Percentiles rank a stretch among this genome's conserved stretches.
Conservation (phyloP, 2,329 filamentous ascomycete genomes). For the Hirsutella rhossiliensis region DNA sequence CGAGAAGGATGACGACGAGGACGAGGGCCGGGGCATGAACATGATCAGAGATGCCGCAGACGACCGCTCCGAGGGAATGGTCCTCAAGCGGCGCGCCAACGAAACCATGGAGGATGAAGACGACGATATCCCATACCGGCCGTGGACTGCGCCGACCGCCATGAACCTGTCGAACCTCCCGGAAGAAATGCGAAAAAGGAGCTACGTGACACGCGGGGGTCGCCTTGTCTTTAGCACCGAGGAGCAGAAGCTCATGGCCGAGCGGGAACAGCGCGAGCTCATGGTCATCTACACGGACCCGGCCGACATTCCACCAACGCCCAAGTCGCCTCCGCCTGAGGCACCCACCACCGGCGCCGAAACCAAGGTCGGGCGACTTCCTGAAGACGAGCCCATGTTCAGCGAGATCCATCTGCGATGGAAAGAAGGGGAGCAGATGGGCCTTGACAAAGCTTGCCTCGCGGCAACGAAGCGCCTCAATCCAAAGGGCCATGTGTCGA, state of each 20-base stretch:
- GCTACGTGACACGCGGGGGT: slow-evolving; percentile 43
- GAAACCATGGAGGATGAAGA: slow-evolving; percentile 46
- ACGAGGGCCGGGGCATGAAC: slow-evolving; percentile 53
- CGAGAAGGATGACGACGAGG: slow-evolving; percentile 59
- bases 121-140: slow-evolving; percentile 38
- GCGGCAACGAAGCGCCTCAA: slow-evolving; percentile 32
- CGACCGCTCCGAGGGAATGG: slow-evolving; percentile 61
- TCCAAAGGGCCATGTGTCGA: slow-evolving; percentile 20
- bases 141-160: slow-evolving; percentile 36
- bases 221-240: slow-evolving; percentile 36
- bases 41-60: slow-evolving; percentile 63
- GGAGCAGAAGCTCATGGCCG: slow-evolving; percentile 42
- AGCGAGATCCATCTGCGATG: slow-evolving; percentile 38
- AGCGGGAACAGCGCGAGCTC: slow-evolving; percentile 46
- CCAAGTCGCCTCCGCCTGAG: slow-evolving; percentile 38
- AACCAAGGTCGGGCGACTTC: slow-evolving; percentile 22
- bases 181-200: slow-evolving; percentile 31
- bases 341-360: slow-evolving; percentile 9
- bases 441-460: slow-evolving; percentile 27
- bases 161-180: slow-evolving; percentile 36
- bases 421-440: slow-evolving; percentile 33
- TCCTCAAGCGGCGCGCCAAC: slow-evolving; percentile 41
- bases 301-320: slow-evolving; percentile 42
- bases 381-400: slow-evolving; percentile 26
- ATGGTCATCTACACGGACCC: slow-evolving; percentile 47